Base-by-base conservation (phyloP, 257 asterid species). In the Anisodus tanguticus region DNA sequence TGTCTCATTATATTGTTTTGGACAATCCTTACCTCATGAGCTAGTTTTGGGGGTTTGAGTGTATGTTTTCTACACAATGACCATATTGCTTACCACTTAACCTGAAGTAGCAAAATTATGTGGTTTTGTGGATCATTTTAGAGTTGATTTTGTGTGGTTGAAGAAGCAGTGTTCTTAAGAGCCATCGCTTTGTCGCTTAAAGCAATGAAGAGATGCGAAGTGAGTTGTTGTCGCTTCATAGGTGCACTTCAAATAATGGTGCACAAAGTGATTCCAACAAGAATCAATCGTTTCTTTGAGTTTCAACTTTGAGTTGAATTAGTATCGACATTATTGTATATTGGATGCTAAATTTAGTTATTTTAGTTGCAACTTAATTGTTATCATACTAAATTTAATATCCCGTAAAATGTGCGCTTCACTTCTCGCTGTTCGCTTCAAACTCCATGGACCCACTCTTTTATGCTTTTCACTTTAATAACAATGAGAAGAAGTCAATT, bases 101-200 rank as follows among this genome's bases (percentile, higher is more conserved):
- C 64, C 64, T 77, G 82, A 51, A 7, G 49, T 53, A 54, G 82
- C 66, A 31, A 31, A 41, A 31, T 51, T 43, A 54, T 13, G 16
- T 15, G 66, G 16, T 51, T 76, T 53, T 76, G 45, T 76, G 47
- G 82, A 45, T 71, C 85, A 54, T 80, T 87, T 82, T 90, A 39
- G 68, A 66, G 83, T 83, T 54, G 45, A 76, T 26, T 45, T 76
- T 57, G 82, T 79, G 12, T 86, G 47, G 83, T 85, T 55, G 83
- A 76, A 45, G 31, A 77, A 77, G 26, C 78, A 16, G 55, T 70
- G 35, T 41, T 69, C 35, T 3, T 70, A 41, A 41, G 78, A 43
- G 55, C 15, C 78, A 70, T 17, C 6, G 35, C 13, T 0, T 62
- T 62, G 68, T 62, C 5, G 5, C 35, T 51, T 62, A n/a, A 62